These are phyloP conservation scores for Hyphodiscus hymeniophilus DNA, from an alignment of 495 filamentous ascomycete species.

Conservation along the genomic window DNA sequence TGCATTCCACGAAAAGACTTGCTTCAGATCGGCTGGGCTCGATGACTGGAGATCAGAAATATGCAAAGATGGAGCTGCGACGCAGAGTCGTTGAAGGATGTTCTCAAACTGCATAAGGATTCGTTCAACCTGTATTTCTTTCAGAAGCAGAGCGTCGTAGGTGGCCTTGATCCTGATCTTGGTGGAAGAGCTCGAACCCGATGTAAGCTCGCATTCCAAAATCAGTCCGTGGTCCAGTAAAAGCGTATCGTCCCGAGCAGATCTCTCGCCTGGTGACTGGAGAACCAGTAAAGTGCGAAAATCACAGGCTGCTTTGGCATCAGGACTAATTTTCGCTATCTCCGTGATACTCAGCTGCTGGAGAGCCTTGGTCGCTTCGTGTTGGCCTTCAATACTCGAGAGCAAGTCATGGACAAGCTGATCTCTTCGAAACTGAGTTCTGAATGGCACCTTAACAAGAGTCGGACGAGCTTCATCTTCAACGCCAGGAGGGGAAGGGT, in stretches of 20 bases:
- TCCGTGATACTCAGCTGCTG: constrained; percentile 65
- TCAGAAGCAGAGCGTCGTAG: constrained; percentile 14
- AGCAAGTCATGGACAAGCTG: neutral
- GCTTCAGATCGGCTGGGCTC: no score
- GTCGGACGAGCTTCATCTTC: constrained; percentile 48
- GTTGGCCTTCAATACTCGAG: constrained; percentile 22
- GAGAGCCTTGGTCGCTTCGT: constrained; percentile 45
- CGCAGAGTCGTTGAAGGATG: constrained; percentile 7
- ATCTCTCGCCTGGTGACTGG: no score
- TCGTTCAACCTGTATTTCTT: constrained; percentile 9
- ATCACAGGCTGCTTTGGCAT: constrained; percentile 57
- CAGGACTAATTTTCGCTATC: constrained; percentile 52
- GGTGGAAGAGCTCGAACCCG: no score
- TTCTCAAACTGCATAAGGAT: constrained; percentile 19
- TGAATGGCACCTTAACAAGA: constrained; percentile 57
- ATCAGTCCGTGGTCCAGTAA: constrained; percentile 10
- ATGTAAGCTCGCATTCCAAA: no score
- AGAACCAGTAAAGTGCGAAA: constrained; percentile 39
- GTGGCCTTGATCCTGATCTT: constrained; percentile 2
- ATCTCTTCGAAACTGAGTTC: constrained; percentile 26
- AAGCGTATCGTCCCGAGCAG: constrained; percentile 20
- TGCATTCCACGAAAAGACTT: no score
- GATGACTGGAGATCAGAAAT: no score
- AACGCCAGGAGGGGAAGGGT: constrained; percentile 39
- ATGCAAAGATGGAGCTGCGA: no score